phyloP scores from a whole-genome alignment of 805 yeast species.

The Cyberlindnera japonica region DNA sequence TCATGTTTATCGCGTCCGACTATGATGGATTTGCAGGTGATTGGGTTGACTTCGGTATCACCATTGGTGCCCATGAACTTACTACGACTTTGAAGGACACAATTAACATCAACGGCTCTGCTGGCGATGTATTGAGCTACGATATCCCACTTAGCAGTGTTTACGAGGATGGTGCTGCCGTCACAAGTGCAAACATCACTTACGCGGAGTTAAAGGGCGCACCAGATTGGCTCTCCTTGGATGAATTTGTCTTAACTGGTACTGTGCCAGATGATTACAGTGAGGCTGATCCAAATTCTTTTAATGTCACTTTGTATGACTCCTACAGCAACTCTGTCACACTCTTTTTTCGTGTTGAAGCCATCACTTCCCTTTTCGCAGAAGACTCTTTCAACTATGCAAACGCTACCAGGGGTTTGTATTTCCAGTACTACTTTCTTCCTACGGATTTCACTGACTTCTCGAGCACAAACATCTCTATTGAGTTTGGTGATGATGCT shows the following conservation, averaged over 20 bases:
- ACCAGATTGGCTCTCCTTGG: conserved; percentile 58
- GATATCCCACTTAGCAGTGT: conserved; percentile 62
- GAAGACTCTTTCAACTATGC: conserved; percentile 48
- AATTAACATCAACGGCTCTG: conserved; percentile 63
- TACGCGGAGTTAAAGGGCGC: conserved; percentile 43
- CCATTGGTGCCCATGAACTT: conserved; percentile 86
- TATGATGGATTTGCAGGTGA: conserved; percentile 70
- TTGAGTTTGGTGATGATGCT: conserved; percentile 37
- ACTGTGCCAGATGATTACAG: conserved; percentile 47
- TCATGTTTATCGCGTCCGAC: conserved; percentile 78
- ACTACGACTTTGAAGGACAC: conserved; percentile 60
- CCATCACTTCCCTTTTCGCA: conserved; percentile 53
- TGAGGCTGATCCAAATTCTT: conserved; percentile 29
- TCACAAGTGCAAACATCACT: conserved; percentile 52
- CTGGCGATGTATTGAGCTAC: conserved; percentile 49
- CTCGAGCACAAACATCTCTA: conserved; percentile 45
- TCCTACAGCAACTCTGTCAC: conserved; percentile 55
- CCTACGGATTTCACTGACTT: conserved; percentile 55
- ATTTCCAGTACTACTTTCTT: conserved; percentile 52
- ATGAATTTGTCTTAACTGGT: conserved; percentile 48
- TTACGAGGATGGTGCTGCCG: conserved; percentile 54
- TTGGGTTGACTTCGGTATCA: conserved; percentile 61
- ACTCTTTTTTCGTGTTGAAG: conserved; percentile 53
- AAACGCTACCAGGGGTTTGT: conserved; percentile 65
- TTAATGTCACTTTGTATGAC: conserved; percentile 58